Percentiles rank a stretch among this genome's conserved stretches.
phyloP scores from a whole-genome alignment of 2,329 filamentous ascomycete genomes.

The Ascochyta fabae region DNA sequence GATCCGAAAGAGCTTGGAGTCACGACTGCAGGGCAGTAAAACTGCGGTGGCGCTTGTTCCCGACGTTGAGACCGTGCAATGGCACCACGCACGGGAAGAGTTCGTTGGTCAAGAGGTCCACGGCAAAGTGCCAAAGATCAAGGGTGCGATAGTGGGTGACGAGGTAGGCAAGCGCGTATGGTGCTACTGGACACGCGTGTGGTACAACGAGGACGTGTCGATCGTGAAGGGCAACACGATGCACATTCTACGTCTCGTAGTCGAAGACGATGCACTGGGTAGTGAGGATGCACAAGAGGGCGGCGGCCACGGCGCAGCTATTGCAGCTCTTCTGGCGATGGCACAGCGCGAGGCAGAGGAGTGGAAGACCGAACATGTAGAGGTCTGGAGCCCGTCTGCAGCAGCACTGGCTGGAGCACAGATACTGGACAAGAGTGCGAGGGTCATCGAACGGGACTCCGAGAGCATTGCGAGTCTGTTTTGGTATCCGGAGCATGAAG shows the following conservation, averaged over 20 bases:
- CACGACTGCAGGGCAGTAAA: slow-evolving; percentile 49
- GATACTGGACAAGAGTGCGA: slow-evolving; percentile 55
- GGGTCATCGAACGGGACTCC: slow-evolving; percentile 64
- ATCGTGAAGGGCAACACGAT: slow-evolving; percentile 68
- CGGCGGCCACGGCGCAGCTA: slow-evolving; percentile 42
- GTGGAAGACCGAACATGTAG: slow-evolving; percentile 74
- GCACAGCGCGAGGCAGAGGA: slow-evolving; percentile 73
- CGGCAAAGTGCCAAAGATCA: slow-evolving; percentile 63
- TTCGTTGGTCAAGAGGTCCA: slow-evolving; percentile 73
- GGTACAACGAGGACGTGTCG: slow-evolving; percentile 62
- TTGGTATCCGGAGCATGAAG: slow-evolving; percentile 64
- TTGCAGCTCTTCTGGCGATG: slow-evolving; percentile 68
- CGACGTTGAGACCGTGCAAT: slow-evolving; percentile 70
- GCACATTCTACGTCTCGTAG: slow-evolving; percentile 71
- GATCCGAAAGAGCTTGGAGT: slow-evolving; percentile 62
- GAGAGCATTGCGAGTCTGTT: slow-evolving; percentile 74
- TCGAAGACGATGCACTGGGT: slow-evolving; percentile 61
- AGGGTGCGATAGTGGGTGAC: slow-evolving; percentile 71
- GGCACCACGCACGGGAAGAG: slow-evolving; percentile 83
- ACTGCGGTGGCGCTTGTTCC: slow-evolving; percentile 71
- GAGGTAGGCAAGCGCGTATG: slow-evolving; percentile 66
- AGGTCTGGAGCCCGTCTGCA: slow-evolving; percentile 83
- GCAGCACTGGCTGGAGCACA: slow-evolving; percentile 51
- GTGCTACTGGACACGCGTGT: slow-evolving; percentile 75
- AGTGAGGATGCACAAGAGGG: slow-evolving; percentile 15